phyloP scores from a whole-genome alignment of 176 grass and related monocot species.

The Metroxylon sagu region DNA sequence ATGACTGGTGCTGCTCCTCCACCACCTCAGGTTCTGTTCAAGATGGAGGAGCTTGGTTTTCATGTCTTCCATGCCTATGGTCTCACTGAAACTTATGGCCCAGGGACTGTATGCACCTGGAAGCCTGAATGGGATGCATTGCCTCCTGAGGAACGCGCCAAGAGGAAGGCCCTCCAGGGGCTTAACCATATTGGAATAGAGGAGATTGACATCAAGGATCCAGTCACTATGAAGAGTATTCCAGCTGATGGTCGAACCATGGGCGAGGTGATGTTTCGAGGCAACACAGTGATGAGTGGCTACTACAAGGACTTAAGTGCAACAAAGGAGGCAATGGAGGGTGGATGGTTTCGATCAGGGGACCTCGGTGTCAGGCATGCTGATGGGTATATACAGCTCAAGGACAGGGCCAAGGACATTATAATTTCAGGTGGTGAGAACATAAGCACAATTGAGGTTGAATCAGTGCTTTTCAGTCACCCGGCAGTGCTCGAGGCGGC shows the following conservation, averaged over 20 bases:
- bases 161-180: conserved; percentile 35
- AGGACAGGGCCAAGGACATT: conserved; percentile 49
- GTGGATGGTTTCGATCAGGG: conserved; percentile 38
- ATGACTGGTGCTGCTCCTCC: conserved; percentile 37
- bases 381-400: conserved; percentile 44
- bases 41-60: conserved; percentile 40
- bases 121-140: conserved; percentile 50
- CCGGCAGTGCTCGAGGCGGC: conserved; percentile 35
- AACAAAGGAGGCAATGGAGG: conserved; percentile 29
- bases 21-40: conserved; percentile 22
- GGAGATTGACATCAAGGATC: conserved; percentile 35
- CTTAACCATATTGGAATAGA: conserved; percentile 30
- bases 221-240: conserved; percentile 30
- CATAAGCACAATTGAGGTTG: conserved; percentile 52
- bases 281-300: conserved; percentile 56
- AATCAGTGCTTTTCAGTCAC: conserved; percentile 36
- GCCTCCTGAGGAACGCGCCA: conserved; percentile 19
- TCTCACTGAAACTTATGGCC: conserved; percentile 38
- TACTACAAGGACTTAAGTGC: conserved; percentile 24
- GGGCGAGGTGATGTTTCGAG: conserved; percentile 46
- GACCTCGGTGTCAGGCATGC: conserved; percentile 42
- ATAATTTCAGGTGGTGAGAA: conserved; percentile 42
- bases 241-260: conserved; percentile 24
- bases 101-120: conserved; percentile 34
- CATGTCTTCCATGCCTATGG: conserved; percentile 35